Conservation (phyloP, 257 asterid genomes). For the Anisodus acutangulus region DNA sequence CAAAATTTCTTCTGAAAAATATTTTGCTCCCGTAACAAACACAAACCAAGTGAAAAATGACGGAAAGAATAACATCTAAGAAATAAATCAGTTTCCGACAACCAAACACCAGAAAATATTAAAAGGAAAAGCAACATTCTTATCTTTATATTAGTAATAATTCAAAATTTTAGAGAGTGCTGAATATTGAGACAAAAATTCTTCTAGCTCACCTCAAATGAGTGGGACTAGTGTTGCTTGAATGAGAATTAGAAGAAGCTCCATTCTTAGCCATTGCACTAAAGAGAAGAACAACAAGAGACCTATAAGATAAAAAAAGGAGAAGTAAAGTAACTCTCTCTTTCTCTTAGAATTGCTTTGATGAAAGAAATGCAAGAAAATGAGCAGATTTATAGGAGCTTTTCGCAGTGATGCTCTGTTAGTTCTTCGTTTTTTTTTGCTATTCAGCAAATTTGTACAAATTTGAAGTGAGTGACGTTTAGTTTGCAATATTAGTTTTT, state of each 20-base stretch:
- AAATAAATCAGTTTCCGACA: background rate
- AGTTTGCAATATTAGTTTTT: background rate
- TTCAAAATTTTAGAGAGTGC: too few species aligned
- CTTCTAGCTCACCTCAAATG: background rate
- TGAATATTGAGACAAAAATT: background rate
- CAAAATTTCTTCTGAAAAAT: background rate
- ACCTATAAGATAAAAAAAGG: background rate
- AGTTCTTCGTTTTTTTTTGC: background rate
- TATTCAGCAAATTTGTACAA: constrained; percentile 18
- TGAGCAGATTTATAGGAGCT: background rate
- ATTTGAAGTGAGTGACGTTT: constrained; percentile 22
- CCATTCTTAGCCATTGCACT: constrained; percentile 7
- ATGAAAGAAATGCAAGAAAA: background rate
- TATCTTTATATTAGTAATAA: too few species aligned
- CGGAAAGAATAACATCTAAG: background rate
- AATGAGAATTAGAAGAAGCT: background rate
- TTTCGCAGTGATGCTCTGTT: background rate
- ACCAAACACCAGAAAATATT: background rate
- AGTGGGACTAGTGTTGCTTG: background rate
- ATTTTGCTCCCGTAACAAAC: background rate
- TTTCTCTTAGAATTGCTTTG: constrained; percentile 4
- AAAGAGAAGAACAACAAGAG: background rate
- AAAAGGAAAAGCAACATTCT: background rate
- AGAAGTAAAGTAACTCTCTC: background rate
- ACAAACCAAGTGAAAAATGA: background rate